Evolutionary conservation across 1,139 yeast genomes (phyloP).

Genomic region (Yamadazyma atlantica): DNA sequence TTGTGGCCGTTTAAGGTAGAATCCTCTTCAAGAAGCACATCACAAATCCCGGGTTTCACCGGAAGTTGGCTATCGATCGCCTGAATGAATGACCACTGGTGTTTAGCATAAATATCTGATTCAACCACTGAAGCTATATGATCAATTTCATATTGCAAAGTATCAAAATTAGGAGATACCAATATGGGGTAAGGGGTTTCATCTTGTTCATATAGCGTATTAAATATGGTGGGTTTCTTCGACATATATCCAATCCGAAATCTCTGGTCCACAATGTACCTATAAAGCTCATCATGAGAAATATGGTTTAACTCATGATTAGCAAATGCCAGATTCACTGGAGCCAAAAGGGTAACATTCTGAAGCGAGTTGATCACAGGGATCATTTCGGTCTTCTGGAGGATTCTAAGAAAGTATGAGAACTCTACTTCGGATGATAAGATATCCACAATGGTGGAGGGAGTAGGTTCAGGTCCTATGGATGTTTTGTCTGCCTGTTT

Average conservation of each 20-base stretch:
- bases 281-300: slow-evolving; percentile 24
- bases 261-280: slow-evolving; percentile 37
- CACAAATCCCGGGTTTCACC: slow-evolving; percentile 44
- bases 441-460: slow-evolving; percentile 68
- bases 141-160: slow-evolving; percentile 45
- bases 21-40: slow-evolving; percentile 25
- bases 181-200: slow-evolving; percentile 23
- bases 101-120: slow-evolving; percentile 61
- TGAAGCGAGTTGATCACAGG: slow-evolving; percentile 64
- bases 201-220: slow-evolving; percentile 26
- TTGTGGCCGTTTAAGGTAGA: slow-evolving; percentile 19
- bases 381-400: slow-evolving; percentile 68
- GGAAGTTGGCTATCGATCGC: slow-evolving; percentile 59
- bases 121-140: slow-evolving; percentile 55
- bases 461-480: slow-evolving; percentile 20
- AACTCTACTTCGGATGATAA: slow-evolving; percentile 73
- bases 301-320: slow-evolving; percentile 8
- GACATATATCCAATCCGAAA: slow-evolving; percentile 36
- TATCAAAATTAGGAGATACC: slow-evolving; percentile 29
- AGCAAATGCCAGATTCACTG: slow-evolving; percentile 78
- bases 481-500: neutral
- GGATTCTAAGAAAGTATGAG: slow-evolving; percentile 61
- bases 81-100: slow-evolving; percentile 72
- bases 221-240: slow-evolving; percentile 26
- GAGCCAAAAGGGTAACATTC: slow-evolving; percentile 80